A percentile compares a stretch with the other conserved stretches of the same genome.
Evolutionary conservation across 2,329 filamentous ascomycete species (phyloP).

Genomic region (Sclerotinia sclerotiorum): DNA sequence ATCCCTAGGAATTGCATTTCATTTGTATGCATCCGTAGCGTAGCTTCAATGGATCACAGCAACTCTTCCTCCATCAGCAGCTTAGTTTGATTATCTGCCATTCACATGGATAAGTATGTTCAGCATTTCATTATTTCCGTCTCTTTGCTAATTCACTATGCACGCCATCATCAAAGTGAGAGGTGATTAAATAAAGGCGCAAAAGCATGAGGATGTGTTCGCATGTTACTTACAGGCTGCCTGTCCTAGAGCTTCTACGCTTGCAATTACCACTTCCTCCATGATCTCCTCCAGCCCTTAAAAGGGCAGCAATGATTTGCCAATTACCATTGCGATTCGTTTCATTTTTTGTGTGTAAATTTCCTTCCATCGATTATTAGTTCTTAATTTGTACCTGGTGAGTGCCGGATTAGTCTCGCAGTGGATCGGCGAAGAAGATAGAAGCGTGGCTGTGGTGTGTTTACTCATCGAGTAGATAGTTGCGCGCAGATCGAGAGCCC

Average conservation of each 20-base stretch:
- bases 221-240: not conserved
- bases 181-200: not conserved
- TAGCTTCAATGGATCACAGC: not conserved
- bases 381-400: not conserved
- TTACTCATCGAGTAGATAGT: not conserved
- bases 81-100: not conserved
- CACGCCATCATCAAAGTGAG: not conserved
- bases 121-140: too few relatives aligned
- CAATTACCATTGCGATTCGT: not conserved
- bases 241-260: not conserved
- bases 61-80: not conserved
- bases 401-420: not conserved
- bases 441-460: not conserved
- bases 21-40: not conserved
- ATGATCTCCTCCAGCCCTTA: too few relatives aligned
- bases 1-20: too few relatives aligned
- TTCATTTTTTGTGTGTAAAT: not conserved
- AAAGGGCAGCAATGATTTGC: not conserved
- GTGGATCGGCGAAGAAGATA: not conserved
- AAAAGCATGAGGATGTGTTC: not conserved
- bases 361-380: not conserved
- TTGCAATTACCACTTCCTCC: not conserved
- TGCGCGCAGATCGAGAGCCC: not conserved
- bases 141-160: not conserved
- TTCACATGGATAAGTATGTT: not conserved